Evolutionary conservation across 192 early-diverging fungal species (phyloP), one percentile per base, ranked within the genome.

Genomic region (Gamsiella multidivaricata): DNA sequence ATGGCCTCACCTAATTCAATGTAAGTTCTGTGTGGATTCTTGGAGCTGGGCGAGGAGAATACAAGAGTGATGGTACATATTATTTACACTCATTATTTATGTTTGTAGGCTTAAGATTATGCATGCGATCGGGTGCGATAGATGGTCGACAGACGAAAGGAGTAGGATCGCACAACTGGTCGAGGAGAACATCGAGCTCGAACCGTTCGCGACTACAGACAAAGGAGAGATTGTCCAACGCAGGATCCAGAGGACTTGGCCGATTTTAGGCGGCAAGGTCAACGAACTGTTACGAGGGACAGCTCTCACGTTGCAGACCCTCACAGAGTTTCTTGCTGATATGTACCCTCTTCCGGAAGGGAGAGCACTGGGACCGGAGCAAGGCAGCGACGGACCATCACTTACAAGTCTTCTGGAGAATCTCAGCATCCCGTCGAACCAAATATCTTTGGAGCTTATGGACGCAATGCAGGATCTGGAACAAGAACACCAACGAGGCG

Each of bases 81-180:
- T n/a, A 23, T 68, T 52, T 25, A 42, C 3, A 41, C 2, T 37
- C 33, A 25, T 42, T 23, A 14, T 34, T 66, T 31, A 32, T 56
- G 20, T 36, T 42, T 15, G 34, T 64, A 72, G 69, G 43, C 64
- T 41, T 25, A 54, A 62, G 2, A 15, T 72, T 12, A 23, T 72
- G 14, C 3, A 57, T 0, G 25, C 9, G 7, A 58, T 72, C 36
- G n/a, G 37, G 2, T 55, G 59, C n/a, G 9, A 18, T 14, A 29
- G 28, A 32, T 36, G 34, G 7, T 42, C 60, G 3, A 41, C 49
- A 20, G 23, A 6, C 14, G 51, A 54, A 11, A 41, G 69, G 18
- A 17, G 20, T 17, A 20, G 45, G 5, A 37, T 72, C 0, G 29
- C 61, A 0, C 25, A 58, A 12, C 18, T 34, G 22, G 42, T 72